Percentiles rank a stretch among this genome's conserved stretches.
These are phyloP conservation scores for Trichophyton rubrum DNA, from an alignment of 2,329 filamentous ascomycete species.

Conservation along the genomic window DNA sequence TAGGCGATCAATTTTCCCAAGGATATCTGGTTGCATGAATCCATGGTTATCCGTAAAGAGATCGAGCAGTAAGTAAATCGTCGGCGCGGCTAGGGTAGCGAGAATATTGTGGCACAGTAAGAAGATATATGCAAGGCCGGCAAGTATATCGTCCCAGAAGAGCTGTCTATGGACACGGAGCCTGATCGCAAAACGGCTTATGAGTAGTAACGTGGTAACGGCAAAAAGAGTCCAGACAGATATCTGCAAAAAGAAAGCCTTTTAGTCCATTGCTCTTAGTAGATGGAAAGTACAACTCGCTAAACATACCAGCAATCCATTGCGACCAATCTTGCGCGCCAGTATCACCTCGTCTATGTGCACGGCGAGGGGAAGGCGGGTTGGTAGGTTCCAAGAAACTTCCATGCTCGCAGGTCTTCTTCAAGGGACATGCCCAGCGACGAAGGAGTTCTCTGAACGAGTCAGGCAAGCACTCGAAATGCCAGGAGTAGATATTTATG, in stretches of 20 bases:
- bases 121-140: conserved; percentile 5
- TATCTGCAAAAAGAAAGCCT: neutral
- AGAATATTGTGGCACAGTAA: conserved; percentile 8
- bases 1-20: neutral
- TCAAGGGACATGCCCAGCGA: neutral
- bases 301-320: conserved; percentile 5
- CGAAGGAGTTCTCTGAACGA: neutral
- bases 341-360: conserved; percentile 4
- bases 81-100: conserved; percentile 3
- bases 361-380: neutral
- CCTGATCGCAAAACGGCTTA: conserved; percentile 7
- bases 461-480: neutral
- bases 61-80: conserved; percentile 7
- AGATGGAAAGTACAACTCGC: too few species aligned
- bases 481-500: neutral
- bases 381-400: neutral
- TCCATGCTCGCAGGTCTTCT: neutral
- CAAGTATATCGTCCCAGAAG: conserved; percentile 11
- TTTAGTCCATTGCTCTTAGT: too few species aligned
- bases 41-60: neutral
- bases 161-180: conserved; percentile 8
- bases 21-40: neutral
- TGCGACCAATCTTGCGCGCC: conserved; percentile 4
- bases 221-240: conserved; percentile 9
- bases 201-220: conserved; percentile 6